Evolutionary conservation across 192 early-diverging fungal species (phyloP), one percentile per base, ranked within the genome.

Genomic region (Mortierella hygrophila): DNA sequence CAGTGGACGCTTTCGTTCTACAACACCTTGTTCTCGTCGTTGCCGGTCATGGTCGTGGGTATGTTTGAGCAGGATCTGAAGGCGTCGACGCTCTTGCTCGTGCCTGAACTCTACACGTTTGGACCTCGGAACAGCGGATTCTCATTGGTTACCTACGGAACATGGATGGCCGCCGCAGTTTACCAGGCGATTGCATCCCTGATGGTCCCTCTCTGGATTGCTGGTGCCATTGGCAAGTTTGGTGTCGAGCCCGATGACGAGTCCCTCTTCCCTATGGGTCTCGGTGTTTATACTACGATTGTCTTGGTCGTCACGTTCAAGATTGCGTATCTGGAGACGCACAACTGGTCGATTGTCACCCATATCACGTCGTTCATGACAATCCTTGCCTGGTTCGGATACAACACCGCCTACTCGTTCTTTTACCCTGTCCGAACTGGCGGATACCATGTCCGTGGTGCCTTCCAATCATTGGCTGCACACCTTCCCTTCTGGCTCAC

Each of bases 61-160:
- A 92, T 96, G 74, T 96, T 97, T 88, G 96, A 97, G 85, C 94
- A 95, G 81, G 95, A 97, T 79, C 82, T 97, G 80, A 92, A 93
- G 71, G 88, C 89, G 2, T 89, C 89, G 29, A 95, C 93, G 1
- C 72, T 96, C 46, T 60, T 94, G 73, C 89, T 88, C 8, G 92
- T 93, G 46, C 96, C 96, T 1, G 94, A 96, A 83, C 87, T 96
- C 68, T 96, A 96, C 82, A 91, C 89, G 21, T 88, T 88, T 69
- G 93, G 93, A n/a, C 91, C 91, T 75, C 73, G 80, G 20, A 90
- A 91, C 74, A 76, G 83, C 32, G 93, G 90, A 0, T 93, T 93
- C 83, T 93, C 93, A 52, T 79, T 92, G 47, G 69, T 69, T 38
- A 86, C 93, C 10, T 91, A 92, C 46, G 76, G 77, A 35, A 78